Evolutionary conservation across 2,329 filamentous ascomycete species (phyloP), one percentile per base, ranked within the genome.

Genomic region (Trichophyton schoenleinii): DNA sequence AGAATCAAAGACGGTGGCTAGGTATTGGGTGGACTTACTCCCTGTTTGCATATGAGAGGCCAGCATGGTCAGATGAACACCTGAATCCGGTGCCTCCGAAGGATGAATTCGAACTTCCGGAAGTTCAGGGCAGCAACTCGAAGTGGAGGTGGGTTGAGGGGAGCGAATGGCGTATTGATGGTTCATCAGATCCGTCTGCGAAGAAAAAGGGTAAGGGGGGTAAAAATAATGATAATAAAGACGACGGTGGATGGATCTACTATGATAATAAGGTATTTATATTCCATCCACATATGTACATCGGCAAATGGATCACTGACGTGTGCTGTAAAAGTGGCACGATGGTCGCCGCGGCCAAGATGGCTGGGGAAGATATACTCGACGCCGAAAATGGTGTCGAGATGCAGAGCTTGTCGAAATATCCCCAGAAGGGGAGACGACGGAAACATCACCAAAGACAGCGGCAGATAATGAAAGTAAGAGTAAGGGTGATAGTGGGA

Each of bases 31-130:
- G 94, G 91, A 97, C 94, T 0, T 87, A 87, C 1, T 95, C 87
- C 44, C 78, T 99, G 64, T 90, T 99, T 66, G 86, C 91, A 0
- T 95, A 96, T 69, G 94, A 99, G 71, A 82, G 94, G 48, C 82
- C 87, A 1, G 81, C 91, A 0, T 99, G 94, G 92, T 96, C 94
- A 0, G 94, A 99, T 72, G 94, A 99, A 74, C 91, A 96, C 71
- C 83, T 95, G 61, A 96, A 96, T 64, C 71, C 86, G 0, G 87
- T 89, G 2, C 86, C 89, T 0, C 75, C 86, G 0, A 91, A 87
- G 66, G 88, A 94, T 49, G 82, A 82, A 8, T 89, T 89, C 66
- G 79, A 83, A 61, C 74, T 89, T 1, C 87, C 86, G 0, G 82
- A 86, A 63, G 84, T 87, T 1, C 83, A 86, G 65, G 81, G 80